A percentile compares a stretch with the other conserved stretches of the same genome.
Conservation (phyloP, 371 early-diverging fungal species). For the Mucor irregularis region DNA sequence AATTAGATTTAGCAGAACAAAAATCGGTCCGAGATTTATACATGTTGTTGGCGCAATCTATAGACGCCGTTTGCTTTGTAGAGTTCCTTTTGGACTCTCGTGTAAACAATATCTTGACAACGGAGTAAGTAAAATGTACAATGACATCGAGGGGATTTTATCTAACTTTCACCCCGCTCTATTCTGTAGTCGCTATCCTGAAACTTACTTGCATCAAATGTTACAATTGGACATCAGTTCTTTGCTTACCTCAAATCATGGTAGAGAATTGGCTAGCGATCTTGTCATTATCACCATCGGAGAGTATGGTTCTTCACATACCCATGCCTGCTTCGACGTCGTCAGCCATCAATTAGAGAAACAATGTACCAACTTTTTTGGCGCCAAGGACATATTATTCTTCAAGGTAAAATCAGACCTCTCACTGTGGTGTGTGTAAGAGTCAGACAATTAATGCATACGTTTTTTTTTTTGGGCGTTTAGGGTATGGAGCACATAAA, state of each 20-base stretch:
- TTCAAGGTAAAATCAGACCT: constrained; percentile 60
- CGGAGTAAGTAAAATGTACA: constrained; percentile 1
- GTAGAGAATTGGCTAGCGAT: constrained; percentile 64
- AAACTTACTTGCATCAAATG: constrained; percentile 37
- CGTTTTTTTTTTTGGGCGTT: not conserved
- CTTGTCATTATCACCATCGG: constrained; percentile 75
- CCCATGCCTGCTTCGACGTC: constrained; percentile 33
- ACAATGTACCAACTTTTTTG: constrained; percentile 75
- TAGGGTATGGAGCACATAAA: constrained; percentile 62
- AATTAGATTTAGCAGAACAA: constrained; percentile 58
- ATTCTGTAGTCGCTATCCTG: constrained; percentile 17
- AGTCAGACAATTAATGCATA: no score
- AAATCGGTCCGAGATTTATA: constrained; percentile 70
- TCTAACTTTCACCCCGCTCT: not conserved
- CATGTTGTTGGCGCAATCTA: constrained; percentile 60
- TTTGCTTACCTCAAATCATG: constrained; percentile 61
- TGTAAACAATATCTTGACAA: not conserved
- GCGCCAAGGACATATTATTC: constrained; percentile 68
- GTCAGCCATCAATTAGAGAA: constrained; percentile 58
- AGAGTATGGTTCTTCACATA: constrained; percentile 48
- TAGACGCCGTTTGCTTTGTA: constrained; percentile 79
- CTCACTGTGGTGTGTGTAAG: no score
- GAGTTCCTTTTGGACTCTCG: constrained; percentile 62
- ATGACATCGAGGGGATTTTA: no score
- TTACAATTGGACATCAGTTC: constrained; percentile 57